Base-by-base conservation (phyloP, 2,329 filamentous ascomycete species). In the Dactylellina leptospora region DNA sequence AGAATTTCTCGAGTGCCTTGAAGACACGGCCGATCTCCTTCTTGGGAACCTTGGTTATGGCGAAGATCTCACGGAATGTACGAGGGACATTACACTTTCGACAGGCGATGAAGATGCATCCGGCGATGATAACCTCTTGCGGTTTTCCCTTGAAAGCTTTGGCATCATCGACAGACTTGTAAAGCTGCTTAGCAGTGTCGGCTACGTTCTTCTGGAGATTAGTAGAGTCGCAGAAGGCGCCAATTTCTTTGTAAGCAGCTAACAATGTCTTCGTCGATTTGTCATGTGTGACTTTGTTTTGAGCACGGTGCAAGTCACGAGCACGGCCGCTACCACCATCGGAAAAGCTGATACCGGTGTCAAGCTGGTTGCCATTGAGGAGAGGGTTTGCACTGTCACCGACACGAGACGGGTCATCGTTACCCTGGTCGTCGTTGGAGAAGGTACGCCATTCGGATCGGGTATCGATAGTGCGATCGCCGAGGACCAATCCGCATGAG, bases 401-500 rank as follows among this genome's bases (percentile, higher is more conserved):
- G 75, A 99, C 93, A 92, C 95, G 95, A 69, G 92, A 97, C 3
- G 96, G 95, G 76, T 99, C 95, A 77, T 97, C 96, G 78, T 91
- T 93, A 78, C 91, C 92, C 80, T 96, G 92, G 79, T 99, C 96
- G 78, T 99, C 95, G 79, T 97, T 97, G 79, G 93, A 92, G 82
- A 99, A 99, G 0, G 95, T 99, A 79, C 95, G 91, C 95, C 95
- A 99, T 82, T 99, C 95, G 50, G 92, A 96, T 74, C 96, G 90
- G 73, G 91, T 96, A 79, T 99, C 96, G 78, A 99, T 93, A 79
- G 95, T 92, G 75, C 92, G 90, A 78, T 93, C 90, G 71, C 90
- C 90, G 27, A 99, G 86, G 4, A 99, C 95, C 30, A 97, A 84
- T 36, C 95, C 95, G 78, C 95, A 99, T 73, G 90, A 92, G 68